phyloP scores from a whole-genome alignment of 1,284 basidiomycete genomes.

The Mrakiaceae sp. region DNA sequence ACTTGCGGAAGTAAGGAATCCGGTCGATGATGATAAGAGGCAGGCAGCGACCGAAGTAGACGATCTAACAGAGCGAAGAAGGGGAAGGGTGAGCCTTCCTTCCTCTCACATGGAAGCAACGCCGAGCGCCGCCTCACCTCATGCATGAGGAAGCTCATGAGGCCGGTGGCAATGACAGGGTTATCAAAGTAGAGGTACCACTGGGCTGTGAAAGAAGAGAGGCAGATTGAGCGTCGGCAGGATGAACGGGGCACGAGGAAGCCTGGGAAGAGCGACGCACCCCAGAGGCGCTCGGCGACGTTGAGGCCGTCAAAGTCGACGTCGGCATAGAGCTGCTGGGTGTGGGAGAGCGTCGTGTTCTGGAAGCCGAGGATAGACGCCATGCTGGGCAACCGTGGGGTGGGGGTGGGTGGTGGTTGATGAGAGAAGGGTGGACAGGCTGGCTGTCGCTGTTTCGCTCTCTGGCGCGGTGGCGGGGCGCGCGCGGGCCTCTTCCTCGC shows the following conservation, averaged over 20 bases:
- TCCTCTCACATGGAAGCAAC: background rate
- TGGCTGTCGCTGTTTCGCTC: too few species aligned
- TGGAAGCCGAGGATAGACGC: background rate
- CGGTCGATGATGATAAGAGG: slow-evolving; percentile 95
- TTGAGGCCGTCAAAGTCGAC: slow-evolving; percentile 17
- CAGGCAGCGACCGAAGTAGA: slow-evolving; percentile 91
- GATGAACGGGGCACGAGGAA: background rate
- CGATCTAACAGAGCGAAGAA: slow-evolving; percentile 45
- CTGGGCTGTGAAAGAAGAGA: slow-evolving; percentile 1
- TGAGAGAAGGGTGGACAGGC: too few species aligned
- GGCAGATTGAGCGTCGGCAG: background rate
- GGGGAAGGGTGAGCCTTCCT: background rate
- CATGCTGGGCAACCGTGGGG: background rate
- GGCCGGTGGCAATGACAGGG: slow-evolving; percentile 84
- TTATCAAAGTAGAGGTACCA: slow-evolving; percentile 84
- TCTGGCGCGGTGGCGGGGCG: too few species aligned
- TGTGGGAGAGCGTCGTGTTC: background rate
- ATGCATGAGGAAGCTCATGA: slow-evolving; percentile 87
- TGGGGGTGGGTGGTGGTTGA: too few species aligned
- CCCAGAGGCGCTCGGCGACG: slow-evolving; percentile 18
- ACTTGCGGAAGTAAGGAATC: slow-evolving; percentile 84
- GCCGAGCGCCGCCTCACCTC: slow-evolving; percentile 46
- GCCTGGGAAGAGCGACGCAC: slow-evolving; percentile 5
- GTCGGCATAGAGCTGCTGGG: slow-evolving; percentile 11
- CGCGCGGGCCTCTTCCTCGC: too few species aligned